These are phyloP conservation scores for Clonostachys byssicola DNA, from an alignment of 2,329 filamentous ascomycete species.

Conservation along the genomic window DNA sequence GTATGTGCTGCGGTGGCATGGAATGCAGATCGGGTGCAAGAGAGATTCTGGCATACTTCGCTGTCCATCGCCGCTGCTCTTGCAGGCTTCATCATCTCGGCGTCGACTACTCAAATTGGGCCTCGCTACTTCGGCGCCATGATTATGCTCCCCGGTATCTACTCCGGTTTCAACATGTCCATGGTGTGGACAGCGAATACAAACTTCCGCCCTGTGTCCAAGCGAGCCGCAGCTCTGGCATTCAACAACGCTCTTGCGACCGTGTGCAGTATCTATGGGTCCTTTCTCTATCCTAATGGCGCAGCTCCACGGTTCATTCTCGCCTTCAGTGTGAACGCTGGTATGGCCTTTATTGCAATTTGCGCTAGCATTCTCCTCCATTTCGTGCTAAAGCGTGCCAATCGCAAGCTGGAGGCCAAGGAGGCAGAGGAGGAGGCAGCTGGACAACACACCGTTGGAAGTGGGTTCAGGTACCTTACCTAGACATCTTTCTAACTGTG, in stretches of 20 bases:
- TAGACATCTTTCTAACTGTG: too few species aligned
- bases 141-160: slow-evolving; percentile 21
- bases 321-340: slow-evolving; percentile 68
- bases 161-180: slow-evolving; percentile 5
- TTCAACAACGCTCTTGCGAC: slow-evolving; percentile 53
- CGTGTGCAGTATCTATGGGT: slow-evolving; percentile 40
- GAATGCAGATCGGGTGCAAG: slow-evolving; percentile 28
- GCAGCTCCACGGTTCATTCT: slow-evolving; percentile 39
- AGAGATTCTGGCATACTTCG: slow-evolving; percentile 29
- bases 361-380: slow-evolving; percentile 11
- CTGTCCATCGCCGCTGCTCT: slow-evolving; percentile 12
- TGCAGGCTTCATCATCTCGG: slow-evolving; percentile 14
- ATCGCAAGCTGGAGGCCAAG: slow-evolving; percentile 5
- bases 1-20: slow-evolving; percentile 22
- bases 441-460: too few species aligned
- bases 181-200: slow-evolving; percentile 8
- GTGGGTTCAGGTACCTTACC: too few species aligned
- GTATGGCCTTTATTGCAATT: slow-evolving; percentile 61
- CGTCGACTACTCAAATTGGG: slow-evolving; percentile 6
- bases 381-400: slow-evolving; percentile 7
- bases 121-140: slow-evolving; percentile 28
- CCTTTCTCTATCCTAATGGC: slow-evolving; percentile 59
- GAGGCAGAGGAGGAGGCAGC: not conserved
- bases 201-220: slow-evolving; percentile 4
- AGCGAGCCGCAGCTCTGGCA: slow-evolving; percentile 34